These are phyloP conservation scores for Plantago coronopus DNA, from an alignment of 305 asterid genomes.

Conservation along the genomic window DNA sequence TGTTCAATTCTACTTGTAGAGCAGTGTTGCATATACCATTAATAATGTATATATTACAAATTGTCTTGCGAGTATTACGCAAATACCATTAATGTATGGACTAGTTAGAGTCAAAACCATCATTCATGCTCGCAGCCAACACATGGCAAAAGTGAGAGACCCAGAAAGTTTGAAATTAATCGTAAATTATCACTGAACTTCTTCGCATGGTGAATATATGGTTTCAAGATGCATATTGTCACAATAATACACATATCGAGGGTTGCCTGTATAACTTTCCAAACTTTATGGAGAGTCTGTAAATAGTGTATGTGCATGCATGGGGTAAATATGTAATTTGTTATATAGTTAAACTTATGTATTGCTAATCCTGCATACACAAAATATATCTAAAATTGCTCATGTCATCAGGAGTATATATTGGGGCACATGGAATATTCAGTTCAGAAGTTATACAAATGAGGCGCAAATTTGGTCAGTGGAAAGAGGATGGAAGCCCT, in stretches of 20 bases:
- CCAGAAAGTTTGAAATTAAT: background rate
- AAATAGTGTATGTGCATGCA: too few species aligned
- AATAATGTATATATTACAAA: constrained; percentile 6
- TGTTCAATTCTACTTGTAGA: constrained; percentile 15
- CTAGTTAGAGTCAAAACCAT: background rate
- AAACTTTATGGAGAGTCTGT: too few species aligned
- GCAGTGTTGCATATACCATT: constrained; percentile 8
- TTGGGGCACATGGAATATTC: constrained; percentile 87
- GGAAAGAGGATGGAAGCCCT: constrained; percentile 69
- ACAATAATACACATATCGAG: background rate
- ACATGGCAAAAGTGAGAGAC: background rate
- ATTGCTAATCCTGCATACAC: background rate
- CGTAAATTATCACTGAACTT: background rate
- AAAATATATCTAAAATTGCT: constrained; percentile 10
- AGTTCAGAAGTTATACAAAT: constrained; percentile 83
- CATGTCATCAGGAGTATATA: constrained; percentile 61
- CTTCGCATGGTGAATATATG: background rate
- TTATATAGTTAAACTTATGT: background rate
- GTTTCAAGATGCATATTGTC: too few species aligned
- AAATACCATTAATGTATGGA: background rate
- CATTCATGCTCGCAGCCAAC: background rate
- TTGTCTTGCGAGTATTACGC: background rate
- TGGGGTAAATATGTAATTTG: too few species aligned
- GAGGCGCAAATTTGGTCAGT: constrained; percentile 87
- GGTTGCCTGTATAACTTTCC: background rate